Evolutionary conservation across 192 early-diverging fungal species (phyloP).

Genomic region (Coemansia sp.): DNA sequence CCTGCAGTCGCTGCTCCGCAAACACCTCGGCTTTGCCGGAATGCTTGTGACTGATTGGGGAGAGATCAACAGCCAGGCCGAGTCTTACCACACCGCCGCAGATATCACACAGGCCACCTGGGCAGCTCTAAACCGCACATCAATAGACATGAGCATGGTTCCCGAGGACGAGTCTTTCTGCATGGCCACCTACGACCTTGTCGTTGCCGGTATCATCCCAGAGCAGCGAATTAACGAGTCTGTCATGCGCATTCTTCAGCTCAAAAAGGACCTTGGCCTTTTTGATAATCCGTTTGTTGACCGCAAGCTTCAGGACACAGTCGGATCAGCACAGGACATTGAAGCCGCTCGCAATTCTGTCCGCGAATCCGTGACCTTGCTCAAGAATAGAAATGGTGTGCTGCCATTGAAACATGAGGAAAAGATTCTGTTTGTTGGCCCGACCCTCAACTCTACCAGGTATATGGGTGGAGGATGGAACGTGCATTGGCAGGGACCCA

Average conservation of each 20-base stretch:
- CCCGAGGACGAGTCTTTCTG: slow-evolving; percentile 56
- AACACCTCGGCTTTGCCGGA: slow-evolving; percentile 53
- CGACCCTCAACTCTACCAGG: slow-evolving; percentile 54
- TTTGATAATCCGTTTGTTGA: slow-evolving; percentile 50
- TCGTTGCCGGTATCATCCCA: slow-evolving; percentile 30
- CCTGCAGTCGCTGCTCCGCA: slow-evolving; percentile 49
- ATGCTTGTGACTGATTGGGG: slow-evolving; percentile 61
- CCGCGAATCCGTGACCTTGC: slow-evolving; percentile 57
- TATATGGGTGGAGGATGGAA: slow-evolving; percentile 57
- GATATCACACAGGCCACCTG: slow-evolving; percentile 44
- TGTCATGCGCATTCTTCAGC: slow-evolving; percentile 55
- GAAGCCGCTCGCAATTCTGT: slow-evolving; percentile 47
- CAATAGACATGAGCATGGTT: slow-evolving; percentile 63
- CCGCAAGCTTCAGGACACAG: slow-evolving; percentile 9
- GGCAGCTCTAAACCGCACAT: slow-evolving; percentile 47
- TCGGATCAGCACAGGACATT: slow-evolving; percentile 51
- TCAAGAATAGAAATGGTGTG: slow-evolving; percentile 50
- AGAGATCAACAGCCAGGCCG: slow-evolving; percentile 55
- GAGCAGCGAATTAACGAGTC: slow-evolving; percentile 51
- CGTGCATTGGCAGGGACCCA: slow-evolving; percentile 48
- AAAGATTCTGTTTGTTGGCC: slow-evolving; percentile 55
- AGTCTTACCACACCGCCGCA: slow-evolving; percentile 41
- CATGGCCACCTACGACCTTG: slow-evolving; percentile 30
- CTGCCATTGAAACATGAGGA: slow-evolving; percentile 50
- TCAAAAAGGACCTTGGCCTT: slow-evolving; percentile 65